Evolutionary conservation across 805 yeast species (phyloP), one percentile per base, ranked within the genome.

Genomic region (Candida boleticola): DNA sequence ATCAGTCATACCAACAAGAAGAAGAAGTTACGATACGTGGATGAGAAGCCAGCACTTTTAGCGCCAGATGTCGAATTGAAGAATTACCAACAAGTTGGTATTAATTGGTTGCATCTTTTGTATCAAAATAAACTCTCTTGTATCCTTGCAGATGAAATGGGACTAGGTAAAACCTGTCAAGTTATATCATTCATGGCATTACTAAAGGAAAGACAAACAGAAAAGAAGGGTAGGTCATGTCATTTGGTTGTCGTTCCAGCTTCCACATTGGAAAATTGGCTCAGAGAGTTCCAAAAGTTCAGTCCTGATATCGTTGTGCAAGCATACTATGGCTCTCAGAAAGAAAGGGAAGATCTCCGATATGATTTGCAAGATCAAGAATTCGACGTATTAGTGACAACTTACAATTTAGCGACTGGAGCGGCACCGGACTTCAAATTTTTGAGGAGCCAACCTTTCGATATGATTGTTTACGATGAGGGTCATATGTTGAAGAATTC

Each of bases 101-200:
- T 93, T 40, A 93, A 93, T 60, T 93, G 99, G 99, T 70, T 93
- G 41, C 75, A 82, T 47, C 62, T 92, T 41, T 71, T 93, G 23
- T 93, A 92, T 60, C 80, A 79, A 44, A 80, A 85, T 56, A 75
- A 80, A 14, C 71, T 93, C 43, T 89, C 97, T 5, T 90, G 99
- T 66, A 93, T 93, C 43, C 70, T 93, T 37, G 99, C 99, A 0
- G 99, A 93, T 66, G 99, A 93, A 61, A 93, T 93, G 99, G 99
- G 96, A 4, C 71, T 93, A 37, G 99, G 99, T 45, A 93, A 93
- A 60, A 93, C 99, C 0, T 85, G 96, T 60, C 98, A 93, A 65
- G 96, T 93, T 25, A 92, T 93, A 64, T 77, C 97, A 5, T 93
- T 93, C 58, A 67, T 93, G 57, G 89, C 98, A 1, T 82, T 85